These are phyloP conservation scores for Salvia sclarea DNA, from an alignment of 305 asterid genomes.

Conservation along the genomic window DNA sequence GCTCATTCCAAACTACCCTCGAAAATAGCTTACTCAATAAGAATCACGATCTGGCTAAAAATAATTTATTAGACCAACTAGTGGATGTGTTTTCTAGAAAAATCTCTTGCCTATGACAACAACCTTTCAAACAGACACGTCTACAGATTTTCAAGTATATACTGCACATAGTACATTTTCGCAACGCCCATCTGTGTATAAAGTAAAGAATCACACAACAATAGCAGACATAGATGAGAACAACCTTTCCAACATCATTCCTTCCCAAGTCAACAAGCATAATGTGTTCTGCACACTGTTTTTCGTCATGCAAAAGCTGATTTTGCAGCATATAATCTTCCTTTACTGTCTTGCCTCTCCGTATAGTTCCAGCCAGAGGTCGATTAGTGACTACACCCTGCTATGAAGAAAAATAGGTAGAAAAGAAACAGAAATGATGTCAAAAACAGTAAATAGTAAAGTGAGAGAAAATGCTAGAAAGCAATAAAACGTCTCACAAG, in stretches of 20 bases:
- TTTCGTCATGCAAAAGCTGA: slow-evolving; percentile 79
- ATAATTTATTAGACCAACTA: background rate
- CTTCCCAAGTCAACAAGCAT: slow-evolving; percentile 99
- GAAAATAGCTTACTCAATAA: background rate
- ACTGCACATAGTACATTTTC: background rate
- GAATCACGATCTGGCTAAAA: background rate
- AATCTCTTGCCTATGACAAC: slow-evolving; percentile 1
- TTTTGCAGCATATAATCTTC: slow-evolving; percentile 93
- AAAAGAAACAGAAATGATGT: slow-evolving; percentile 1
- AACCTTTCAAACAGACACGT: background rate
- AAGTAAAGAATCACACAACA: background rate
- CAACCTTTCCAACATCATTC: slow-evolving; percentile 97
- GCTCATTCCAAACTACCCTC: background rate
- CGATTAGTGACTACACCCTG: slow-evolving; percentile 83
- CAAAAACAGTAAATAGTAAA: slow-evolving; percentile 19
- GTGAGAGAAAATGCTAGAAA: background rate
- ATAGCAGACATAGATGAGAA: slow-evolving; percentile 15
- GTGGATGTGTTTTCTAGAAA: background rate
- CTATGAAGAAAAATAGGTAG: slow-evolving; percentile 22
- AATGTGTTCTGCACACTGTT: slow-evolving; percentile 96
- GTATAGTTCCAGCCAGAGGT: slow-evolving; percentile 90
- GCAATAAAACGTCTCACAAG: background rate
- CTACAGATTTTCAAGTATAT: background rate
- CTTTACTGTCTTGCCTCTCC: slow-evolving; percentile 87
- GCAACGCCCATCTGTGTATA: background rate